Percentiles rank a stretch among this genome's conserved stretches.
Conservation (phyloP, 176 grass and related monocot genomes). For the Cymbopogon citratus region DNA sequence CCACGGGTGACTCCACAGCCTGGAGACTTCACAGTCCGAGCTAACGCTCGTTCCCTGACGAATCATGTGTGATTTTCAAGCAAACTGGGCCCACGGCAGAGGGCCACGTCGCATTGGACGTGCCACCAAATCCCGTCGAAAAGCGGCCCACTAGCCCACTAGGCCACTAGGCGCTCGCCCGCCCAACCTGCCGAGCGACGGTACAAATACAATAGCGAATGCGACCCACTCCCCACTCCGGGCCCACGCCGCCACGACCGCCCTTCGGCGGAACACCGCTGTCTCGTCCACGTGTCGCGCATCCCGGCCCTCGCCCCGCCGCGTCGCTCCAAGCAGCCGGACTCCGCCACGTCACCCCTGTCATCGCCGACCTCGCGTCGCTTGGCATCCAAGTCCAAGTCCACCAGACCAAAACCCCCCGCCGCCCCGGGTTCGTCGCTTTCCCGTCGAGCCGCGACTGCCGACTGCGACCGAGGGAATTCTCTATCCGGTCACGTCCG, state of each 20-base stretch:
- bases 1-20: too few species aligned
- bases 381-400: constrained; percentile 23
- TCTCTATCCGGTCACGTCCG: neutral
- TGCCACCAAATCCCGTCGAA: neutral
- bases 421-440: neutral
- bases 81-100: neutral
- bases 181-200: neutral
- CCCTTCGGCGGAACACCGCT: neutral
- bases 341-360: neutral
- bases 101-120: constrained; percentile 9
- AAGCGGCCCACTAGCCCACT: neutral
- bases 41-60: too few species aligned
- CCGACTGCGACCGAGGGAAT: constrained; percentile 35
- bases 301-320: neutral
- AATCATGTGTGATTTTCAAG: too few species aligned
- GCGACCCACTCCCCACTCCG: neutral
- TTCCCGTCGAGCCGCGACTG: constrained; percentile 37
- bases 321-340: neutral
- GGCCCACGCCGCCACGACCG: neutral
- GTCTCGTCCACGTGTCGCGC: constrained; percentile 22
- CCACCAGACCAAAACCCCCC: neutral
- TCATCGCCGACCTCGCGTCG: constrained; percentile 11
- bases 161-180: neutral
- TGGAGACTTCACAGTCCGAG: too few species aligned
- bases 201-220: neutral